Base-by-base conservation (phyloP, 208 protist species). In the Trypanosoma theileri region DNA sequence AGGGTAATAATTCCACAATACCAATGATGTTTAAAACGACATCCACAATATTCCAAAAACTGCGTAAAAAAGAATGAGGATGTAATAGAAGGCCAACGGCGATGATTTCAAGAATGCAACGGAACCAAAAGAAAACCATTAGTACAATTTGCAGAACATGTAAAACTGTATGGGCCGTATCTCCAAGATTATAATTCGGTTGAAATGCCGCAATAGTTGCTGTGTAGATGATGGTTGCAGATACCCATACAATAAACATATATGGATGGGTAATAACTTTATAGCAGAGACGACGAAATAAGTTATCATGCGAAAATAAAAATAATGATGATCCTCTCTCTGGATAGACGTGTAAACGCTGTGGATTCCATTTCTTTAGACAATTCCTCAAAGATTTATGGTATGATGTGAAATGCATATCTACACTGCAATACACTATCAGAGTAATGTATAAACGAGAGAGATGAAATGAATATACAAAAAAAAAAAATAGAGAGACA, bases 11-110 rank as follows among this genome's bases (percentile, higher is more conserved):
- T 53, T 78, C 75, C 41, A 89, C 50, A 6, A 92, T 66, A 9
- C 73, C 70, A 44, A 80, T 74, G 0, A 85, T 72, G 50, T 87
- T 86, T 13, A 86, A 66, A 0, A 57, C 59, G 0, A 89, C 19
- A 41, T 89, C 86, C 0, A 89, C 17, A 48, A 69, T 66, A 64
- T 86, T 88, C 81, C 80, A 86, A 40, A 73, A 59, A 26, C 59
- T 80, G n/a, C 71, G 59, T 11, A 89, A 35, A 59, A 89, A 89
- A 13, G 59, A 26, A 31, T 71, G 22, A 1, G 46, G 55, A 24
- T 75, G 66, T 13, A 74, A 40, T 35, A 85, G 3, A n/a, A 86
- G 21, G 1, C 84, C 84, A 21, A 59, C 31, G 21, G 79, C 79
- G 6, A 80, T 58, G 4, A 89, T 73, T 28, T 88, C 78, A 12